Percentiles rank a stretch among this genome's conserved stretches.
Evolutionary conservation across 1,139 yeast species (phyloP).

Genomic region (Blastobotrys petasosporus): DNA sequence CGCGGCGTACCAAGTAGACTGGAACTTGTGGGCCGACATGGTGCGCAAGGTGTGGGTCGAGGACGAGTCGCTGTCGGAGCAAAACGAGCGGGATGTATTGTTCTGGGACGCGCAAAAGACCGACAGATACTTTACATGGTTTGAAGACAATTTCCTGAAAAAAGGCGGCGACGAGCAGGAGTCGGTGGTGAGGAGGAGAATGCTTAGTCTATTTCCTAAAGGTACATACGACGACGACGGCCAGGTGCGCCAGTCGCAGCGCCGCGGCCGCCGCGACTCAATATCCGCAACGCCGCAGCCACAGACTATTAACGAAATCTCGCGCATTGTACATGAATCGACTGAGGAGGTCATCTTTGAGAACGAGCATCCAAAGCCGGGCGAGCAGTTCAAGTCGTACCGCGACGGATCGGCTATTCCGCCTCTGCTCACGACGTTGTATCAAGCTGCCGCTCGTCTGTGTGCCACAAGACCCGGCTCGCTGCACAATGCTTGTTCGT

Average conservation of each 20-base stretch:
- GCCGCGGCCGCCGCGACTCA: conserved; percentile 7
- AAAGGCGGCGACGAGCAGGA: conserved; percentile 6
- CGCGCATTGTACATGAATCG: conserved; percentile 14
- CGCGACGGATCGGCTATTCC: conserved; percentile 10
- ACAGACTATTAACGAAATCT: conserved; percentile 20
- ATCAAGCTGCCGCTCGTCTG: conserved; percentile 15
- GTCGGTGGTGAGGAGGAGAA: conserved; percentile 12
- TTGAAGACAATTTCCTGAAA: conserved; percentile 18
- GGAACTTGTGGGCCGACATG: conserved; percentile 33
- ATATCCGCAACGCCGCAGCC: conserved; percentile 14
- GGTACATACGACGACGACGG: conserved; percentile 16
- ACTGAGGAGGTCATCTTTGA: conserved; percentile 1
- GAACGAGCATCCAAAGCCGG: conserved; percentile 12
- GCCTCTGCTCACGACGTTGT: conserved; percentile 11
- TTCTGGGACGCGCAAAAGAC: conserved; percentile 28
- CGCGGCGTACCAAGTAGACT: conserved; percentile 25
- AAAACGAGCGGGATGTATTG: conserved; percentile 27
- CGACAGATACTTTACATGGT: conserved; percentile 31
- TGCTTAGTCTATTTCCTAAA: conserved; percentile 22
- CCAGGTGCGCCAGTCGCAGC: background rate
- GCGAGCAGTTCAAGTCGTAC: conserved; percentile 17
- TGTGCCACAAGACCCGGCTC: conserved; percentile 5
- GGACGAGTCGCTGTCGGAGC: conserved; percentile 24
- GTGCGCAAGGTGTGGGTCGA: conserved; percentile 31
- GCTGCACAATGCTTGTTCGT: too few species aligned